Evolutionary conservation across 2,329 filamentous ascomycete species (phyloP).

Genomic region (Dactylonectria estremocensis): DNA sequence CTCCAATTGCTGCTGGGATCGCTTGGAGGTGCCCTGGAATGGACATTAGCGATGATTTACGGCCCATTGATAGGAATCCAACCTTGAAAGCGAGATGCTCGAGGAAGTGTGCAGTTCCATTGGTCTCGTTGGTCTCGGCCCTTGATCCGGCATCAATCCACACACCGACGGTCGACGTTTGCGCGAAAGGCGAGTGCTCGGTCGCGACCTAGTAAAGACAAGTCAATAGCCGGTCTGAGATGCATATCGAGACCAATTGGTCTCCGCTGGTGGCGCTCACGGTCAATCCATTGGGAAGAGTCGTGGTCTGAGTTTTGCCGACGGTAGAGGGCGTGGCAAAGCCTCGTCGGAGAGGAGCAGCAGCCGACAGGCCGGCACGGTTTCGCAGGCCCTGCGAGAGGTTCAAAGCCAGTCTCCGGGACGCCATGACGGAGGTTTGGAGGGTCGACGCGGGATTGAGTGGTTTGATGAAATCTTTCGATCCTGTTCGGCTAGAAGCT

Average conservation of each 20-base stretch:
- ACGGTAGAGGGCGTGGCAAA: constrained; percentile 89
- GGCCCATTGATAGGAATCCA: constrained; percentile 51
- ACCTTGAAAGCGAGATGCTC: constrained; percentile 99
- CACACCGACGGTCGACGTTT: constrained; percentile 97
- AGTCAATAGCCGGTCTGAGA: constrained; percentile 45
- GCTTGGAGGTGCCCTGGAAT: constrained; percentile 88
- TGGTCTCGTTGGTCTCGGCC: constrained; percentile 98
- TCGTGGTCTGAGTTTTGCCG: constrained; percentile 95
- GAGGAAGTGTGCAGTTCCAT: constrained; percentile 99
- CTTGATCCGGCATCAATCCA: constrained; percentile 99
- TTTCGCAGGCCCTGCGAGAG: constrained; percentile 91
- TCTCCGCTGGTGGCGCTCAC: constrained; percentile 66
- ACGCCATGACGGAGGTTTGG: constrained; percentile 83
- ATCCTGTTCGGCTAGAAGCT: constrained; percentile 63
- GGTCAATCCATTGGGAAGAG: constrained; percentile 96
- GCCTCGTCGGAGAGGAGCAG: constrained; percentile 84
- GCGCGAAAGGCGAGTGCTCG: constrained; percentile 97
- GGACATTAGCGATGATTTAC: constrained; percentile 37
- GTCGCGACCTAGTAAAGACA: constrained; percentile 83
- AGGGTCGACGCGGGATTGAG: constrained; percentile 66
- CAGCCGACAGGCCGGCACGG: constrained; percentile 85
- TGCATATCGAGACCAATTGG: constrained; percentile 57
- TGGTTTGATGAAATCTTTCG: constrained; percentile 70
- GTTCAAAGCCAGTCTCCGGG: constrained; percentile 96
- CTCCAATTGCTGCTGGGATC: constrained; percentile 97